Base-by-base conservation (phyloP, 164 flowering plant species). In the Aristolochia fimbriata region DNA sequence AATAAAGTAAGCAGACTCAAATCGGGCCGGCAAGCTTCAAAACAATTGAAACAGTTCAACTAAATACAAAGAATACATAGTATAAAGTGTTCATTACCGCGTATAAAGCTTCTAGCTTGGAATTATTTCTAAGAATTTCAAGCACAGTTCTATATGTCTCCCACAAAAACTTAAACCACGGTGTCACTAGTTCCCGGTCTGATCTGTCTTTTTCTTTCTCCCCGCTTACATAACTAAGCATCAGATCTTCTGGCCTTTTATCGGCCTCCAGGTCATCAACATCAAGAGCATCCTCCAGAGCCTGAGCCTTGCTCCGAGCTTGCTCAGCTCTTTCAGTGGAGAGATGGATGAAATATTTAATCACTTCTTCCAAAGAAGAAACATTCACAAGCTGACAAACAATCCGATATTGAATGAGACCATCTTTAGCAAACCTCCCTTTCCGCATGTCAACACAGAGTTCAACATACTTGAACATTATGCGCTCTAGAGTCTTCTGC, bases 151-250 rank as follows among this genome's bases (percentile, higher is more conserved):
- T 76, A 51, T 93, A 93, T 1, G 98, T 93, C 66, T 93, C 98
- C 98, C 98, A 93, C 67, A 93, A 66, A 71, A 93, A 93, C 70
- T 93, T 93, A 72, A 93, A 89, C 97, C 98, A 89, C 0, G 97
- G 98, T 0, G 98, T 92, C 22, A 92, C 98, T 66, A 90, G 90
- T 65, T 90, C 98, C 21, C 94, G 82, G 65, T 93, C 98, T 53
- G 98, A 93, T 67, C 98, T 83, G 48, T 93, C 97, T 60, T 85
- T 86, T 46, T 96, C 98, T 63, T 90, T 93, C 71, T 93, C 98
- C 33, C 98, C 97, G 79, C 97, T 84, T 49, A 93, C 98, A 78
- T 81, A 89, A 69, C 98, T 93, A n/a, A 93, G 77, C 96, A 89
- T 86, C 13, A 93, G 73, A 68, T 93, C 97, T 73, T 93, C 98